Evolutionary conservation across 441 rosid species (phyloP).

Genomic region (Cnidoscolus chayamansa): DNA sequence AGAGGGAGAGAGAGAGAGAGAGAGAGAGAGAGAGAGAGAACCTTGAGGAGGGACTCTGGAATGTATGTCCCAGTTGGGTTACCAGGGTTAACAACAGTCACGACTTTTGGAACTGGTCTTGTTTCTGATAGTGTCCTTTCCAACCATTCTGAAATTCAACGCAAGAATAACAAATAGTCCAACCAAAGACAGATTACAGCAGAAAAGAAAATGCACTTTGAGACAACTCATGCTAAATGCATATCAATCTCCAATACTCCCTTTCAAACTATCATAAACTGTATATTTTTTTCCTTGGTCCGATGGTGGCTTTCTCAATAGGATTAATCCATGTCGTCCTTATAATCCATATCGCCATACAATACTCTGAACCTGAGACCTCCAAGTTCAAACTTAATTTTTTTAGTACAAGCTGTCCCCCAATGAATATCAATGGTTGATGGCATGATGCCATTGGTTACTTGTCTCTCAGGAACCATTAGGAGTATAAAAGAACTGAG

Average conservation of each 20-base stretch:
- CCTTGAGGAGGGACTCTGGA: slow-evolving; percentile 85
- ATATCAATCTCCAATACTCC: slow-evolving; percentile 3
- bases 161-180: slow-evolving; percentile 16
- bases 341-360: not conserved
- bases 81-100: slow-evolving; percentile 92
- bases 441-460: not conserved
- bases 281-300: not conserved
- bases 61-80: slow-evolving; percentile 93
- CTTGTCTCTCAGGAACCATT: not conserved
- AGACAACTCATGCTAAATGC: slow-evolving; percentile 1
- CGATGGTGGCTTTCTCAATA: not conserved
- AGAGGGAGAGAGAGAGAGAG: too few relatives aligned
- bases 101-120: slow-evolving; percentile 87
- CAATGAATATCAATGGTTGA: not conserved
- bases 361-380: not conserved
- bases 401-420: not conserved
- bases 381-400: not conserved
- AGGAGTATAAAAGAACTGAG: too few relatives aligned
- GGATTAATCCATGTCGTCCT: not conserved
- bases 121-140: slow-evolving; percentile 60
- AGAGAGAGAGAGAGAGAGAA: slow-evolving; percentile 1
- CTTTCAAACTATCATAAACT: slow-evolving; percentile 3
- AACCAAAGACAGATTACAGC: not conserved
- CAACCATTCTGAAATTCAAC: slow-evolving; percentile 73
- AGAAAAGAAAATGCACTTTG: not conserved